phyloP scores from a whole-genome alignment of 257 asterid genomes.

The Voacanga thouarsii region DNA sequence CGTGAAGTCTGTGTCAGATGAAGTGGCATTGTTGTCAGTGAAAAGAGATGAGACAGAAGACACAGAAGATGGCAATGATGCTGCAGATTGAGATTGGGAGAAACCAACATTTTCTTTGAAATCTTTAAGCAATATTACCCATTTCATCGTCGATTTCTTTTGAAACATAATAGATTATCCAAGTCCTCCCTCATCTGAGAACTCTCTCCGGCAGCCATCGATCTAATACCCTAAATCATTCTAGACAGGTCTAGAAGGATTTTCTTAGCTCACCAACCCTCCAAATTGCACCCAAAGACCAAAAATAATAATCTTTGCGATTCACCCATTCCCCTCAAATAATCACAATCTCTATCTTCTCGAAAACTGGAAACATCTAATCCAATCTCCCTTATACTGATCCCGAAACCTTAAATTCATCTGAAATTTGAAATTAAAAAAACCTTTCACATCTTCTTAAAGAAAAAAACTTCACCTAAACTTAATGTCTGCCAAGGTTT shows the following conservation, averaged over 20 bases:
- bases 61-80: slow-evolving; percentile 45
- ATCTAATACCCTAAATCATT: slow-evolving; percentile 48
- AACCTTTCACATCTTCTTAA: no score
- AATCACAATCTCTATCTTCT: no score
- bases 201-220: slow-evolving; percentile 36
- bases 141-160: slow-evolving; percentile 86
- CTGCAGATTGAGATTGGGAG: slow-evolving; percentile 54
- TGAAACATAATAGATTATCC: slow-evolving; percentile 40
- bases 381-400: no score
- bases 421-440: no score
- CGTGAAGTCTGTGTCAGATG: slow-evolving; percentile 52
- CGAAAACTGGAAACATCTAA: no score
- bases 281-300: not conserved
- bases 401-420: no score
- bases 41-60: slow-evolving; percentile 46
- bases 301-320: not conserved
- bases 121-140: slow-evolving; percentile 97
- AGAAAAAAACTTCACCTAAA: no score
- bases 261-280: slow-evolving; percentile 46
- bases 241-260: slow-evolving; percentile 60
- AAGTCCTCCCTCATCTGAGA: slow-evolving; percentile 63
- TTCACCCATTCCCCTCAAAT: no score
- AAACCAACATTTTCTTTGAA: slow-evolving; percentile 93
- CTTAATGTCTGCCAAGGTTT: no score
- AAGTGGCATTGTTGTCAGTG: slow-evolving; percentile 43